Evolutionary conservation across 2,329 filamentous ascomycete genomes (phyloP), one percentile per base, ranked within the genome.

Genomic region (Fusarium burgessii): DNA sequence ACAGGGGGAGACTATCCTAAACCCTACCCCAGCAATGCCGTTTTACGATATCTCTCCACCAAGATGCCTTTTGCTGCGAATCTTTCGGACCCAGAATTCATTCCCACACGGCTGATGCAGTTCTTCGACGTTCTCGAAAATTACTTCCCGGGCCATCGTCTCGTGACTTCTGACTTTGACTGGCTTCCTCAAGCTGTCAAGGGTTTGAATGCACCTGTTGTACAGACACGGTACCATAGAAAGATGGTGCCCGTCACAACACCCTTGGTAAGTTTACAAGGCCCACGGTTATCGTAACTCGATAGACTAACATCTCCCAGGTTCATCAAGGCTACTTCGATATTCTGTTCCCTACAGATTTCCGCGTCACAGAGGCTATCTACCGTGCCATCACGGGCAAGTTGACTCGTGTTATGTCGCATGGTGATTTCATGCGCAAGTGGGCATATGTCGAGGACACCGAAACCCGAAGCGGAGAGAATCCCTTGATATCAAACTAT

Each of bases 241-340:
- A 88, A 90, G 68, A 98, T 93, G 74, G 93, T 99, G 58, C 93
- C 95, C 42, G 96, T 99, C 17, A 88, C 90, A 7, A 99, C 96
- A 7, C 94, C 95, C 58, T 88, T 97, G 79, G 96, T 97, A 85
- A 82, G 91, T 83, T 13, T 47, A 40, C 10, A n/a, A 25, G n/a
- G 20, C 20, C 47, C 33, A 25, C 13, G 36, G 13, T n/a, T 18
- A 10, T 38, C 15, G 20, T 15, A 38, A n/a, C 14, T 50, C 18
- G 15, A 4, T 15, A 46, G 17, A 58, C 65, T 73, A 46, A 76
- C 49, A 27, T 15, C 42, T 6, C 23, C 1, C 15, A 97, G 93
- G 93, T 98, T 50, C 95, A 98, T 80, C 97, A 99, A 84, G 97
- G 96, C 47, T 98, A 97, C 82, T 99, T 99, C 79, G 97, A 99